phyloP scores from a whole-genome alignment of 306 rosid species.

The Cucurbita pepo region DNA sequence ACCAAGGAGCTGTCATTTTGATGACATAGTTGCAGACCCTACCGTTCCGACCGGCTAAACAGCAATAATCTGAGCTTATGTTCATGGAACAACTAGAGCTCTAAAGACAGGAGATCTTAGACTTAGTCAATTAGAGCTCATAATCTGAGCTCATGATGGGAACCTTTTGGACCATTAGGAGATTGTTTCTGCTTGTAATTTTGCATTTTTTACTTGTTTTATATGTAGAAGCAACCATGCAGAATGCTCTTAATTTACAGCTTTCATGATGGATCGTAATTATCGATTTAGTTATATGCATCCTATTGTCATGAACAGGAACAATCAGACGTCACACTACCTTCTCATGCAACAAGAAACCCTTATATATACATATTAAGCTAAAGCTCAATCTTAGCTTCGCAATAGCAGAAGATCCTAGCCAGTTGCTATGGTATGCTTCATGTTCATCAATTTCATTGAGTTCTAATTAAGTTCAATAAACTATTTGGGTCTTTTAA shows the following conservation, averaged over 20 bases:
- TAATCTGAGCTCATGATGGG: background rate
- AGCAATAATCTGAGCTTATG: background rate
- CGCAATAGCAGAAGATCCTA: background rate
- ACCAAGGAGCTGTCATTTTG: background rate
- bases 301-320: background rate
- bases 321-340: background rate
- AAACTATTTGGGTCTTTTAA: background rate
- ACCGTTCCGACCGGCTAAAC: background rate
- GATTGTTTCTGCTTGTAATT: conserved; percentile 2
- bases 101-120: background rate
- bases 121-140: background rate
- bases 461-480: background rate
- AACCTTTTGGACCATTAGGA: background rate
- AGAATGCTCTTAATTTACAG: background rate
- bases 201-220: background rate
- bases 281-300: background rate
- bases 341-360: background rate
- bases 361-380: background rate
- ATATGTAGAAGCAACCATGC: background rate
- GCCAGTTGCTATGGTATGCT: background rate
- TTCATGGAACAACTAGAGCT: background rate
- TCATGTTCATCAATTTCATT: background rate
- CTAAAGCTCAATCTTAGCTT: background rate
- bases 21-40: background rate
- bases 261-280: background rate